Evolutionary conservation across 2,329 filamentous ascomycete genomes (phyloP).

Genomic region (Penicillium fuscoglaucum): DNA sequence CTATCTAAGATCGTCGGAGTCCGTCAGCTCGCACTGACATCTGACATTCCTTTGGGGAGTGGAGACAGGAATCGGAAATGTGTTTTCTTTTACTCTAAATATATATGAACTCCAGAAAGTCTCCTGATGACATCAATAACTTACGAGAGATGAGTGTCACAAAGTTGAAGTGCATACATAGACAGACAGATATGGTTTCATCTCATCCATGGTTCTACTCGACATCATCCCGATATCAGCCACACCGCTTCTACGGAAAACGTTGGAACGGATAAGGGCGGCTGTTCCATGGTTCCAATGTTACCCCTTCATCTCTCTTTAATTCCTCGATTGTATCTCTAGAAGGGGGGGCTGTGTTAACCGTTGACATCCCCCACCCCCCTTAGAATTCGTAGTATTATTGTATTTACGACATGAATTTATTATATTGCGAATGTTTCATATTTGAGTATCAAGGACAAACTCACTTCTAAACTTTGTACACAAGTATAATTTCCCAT

Average conservation of each 20-base stretch:
- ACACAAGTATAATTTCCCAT: not conserved
- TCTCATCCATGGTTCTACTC: slow-evolving; percentile 14
- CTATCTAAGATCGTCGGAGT: slow-evolving; percentile 17
- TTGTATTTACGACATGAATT: not conserved
- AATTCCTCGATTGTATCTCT: not conserved
- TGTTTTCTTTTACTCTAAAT: not conserved
- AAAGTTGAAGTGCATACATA: not conserved
- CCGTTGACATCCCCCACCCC: not conserved
- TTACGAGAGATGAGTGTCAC: not conserved
- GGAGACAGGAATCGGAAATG: not conserved
- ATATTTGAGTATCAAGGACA: not conserved
- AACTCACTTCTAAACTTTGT: not conserved
- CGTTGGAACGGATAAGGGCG: not conserved
- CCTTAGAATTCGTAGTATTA: not conserved
- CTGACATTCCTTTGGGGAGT: slow-evolving; percentile 23
- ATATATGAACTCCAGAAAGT: not conserved
- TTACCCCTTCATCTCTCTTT: slow-evolving; percentile 19
- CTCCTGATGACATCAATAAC: slow-evolving; percentile 5
- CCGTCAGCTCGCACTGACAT: slow-evolving; percentile 34
- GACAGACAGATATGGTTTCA: not conserved
- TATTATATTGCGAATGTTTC: not conserved
- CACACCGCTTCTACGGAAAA: slow-evolving; percentile 28
- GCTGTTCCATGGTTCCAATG: slow-evolving; percentile 20
- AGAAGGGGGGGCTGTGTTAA: not conserved
- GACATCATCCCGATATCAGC: slow-evolving; percentile 11